phyloP scores from a whole-genome alignment of 2,329 filamentous ascomycete genomes.

The Fusarium continuum region DNA sequence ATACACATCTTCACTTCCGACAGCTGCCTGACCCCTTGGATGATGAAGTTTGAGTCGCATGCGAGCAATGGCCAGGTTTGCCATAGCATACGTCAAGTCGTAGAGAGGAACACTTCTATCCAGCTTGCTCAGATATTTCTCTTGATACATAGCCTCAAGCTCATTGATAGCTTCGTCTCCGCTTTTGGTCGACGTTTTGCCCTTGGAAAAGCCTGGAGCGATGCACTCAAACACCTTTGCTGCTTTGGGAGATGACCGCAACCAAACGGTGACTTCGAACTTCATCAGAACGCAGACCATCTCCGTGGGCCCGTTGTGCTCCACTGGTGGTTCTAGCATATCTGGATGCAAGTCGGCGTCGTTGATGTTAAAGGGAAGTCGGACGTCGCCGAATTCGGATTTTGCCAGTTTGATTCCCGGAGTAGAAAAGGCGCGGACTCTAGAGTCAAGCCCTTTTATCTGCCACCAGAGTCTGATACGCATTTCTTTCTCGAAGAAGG shows the following conservation, averaged over 20 bases:
- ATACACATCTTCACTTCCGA: background rate
- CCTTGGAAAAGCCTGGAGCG: background rate
- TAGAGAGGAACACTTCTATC: conserved; percentile 46
- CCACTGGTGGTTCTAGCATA: conserved; percentile 57
- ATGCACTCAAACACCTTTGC: conserved; percentile 33
- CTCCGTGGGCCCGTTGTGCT: conserved; percentile 62
- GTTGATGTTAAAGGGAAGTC: conserved; percentile 64
- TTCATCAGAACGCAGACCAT: conserved; percentile 57
- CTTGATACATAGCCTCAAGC: conserved; percentile 39
- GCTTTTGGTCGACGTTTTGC: conserved; percentile 4
- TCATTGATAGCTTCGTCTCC: conserved; percentile 42
- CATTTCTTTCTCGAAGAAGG: conserved; percentile 43
- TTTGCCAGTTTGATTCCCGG: conserved; percentile 3
- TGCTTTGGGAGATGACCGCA: conserved; percentile 36
- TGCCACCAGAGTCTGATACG: conserved; percentile 45
- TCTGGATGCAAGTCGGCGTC: conserved; percentile 62
- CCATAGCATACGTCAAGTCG: conserved; percentile 34
- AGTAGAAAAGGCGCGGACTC: conserved; percentile 1
- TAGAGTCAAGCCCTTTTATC: conserved; percentile 32
- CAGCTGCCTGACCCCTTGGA: conserved; percentile 31
- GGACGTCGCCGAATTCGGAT: conserved; percentile 23
- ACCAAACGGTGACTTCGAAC: conserved; percentile 44
- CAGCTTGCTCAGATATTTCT: conserved; percentile 33
- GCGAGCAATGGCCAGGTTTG: conserved; percentile 38
- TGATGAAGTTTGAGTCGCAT: conserved; percentile 46